A percentile compares a stretch with the other conserved stretches of the same genome.
phyloP scores from a whole-genome alignment of 768 basidiomycete genomes.

The Strobilomyces dryophilus region DNA sequence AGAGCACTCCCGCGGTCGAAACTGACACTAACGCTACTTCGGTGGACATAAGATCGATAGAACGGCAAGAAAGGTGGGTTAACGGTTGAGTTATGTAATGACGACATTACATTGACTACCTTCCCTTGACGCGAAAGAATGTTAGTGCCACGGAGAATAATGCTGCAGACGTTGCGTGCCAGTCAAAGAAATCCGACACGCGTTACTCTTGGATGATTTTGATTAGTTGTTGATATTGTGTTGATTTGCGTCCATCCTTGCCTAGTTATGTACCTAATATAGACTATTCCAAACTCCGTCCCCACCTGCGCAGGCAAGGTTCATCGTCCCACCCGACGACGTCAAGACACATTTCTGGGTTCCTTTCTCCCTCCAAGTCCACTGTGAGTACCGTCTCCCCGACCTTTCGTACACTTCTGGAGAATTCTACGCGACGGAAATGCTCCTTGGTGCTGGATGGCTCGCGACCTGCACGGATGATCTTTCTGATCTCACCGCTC shows the following conservation, averaged over 20 bases:
- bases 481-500: constrained; percentile 20
- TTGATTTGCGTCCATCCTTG: neutral
- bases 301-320: constrained; percentile 10
- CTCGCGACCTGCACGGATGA: constrained; percentile 25
- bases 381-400: constrained; percentile 20
- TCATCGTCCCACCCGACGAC: constrained; percentile 34
- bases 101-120: neutral
- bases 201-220: neutral
- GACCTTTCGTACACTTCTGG: constrained; percentile 1
- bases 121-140: neutral
- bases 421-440: constrained; percentile 1
- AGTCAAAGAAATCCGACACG: constrained; percentile 1
- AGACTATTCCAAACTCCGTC: constrained; percentile 23
- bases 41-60: neutral
- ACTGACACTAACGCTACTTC: neutral
- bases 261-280: constrained; percentile 9
- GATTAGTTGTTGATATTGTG: too few species aligned
- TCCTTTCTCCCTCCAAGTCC: constrained; percentile 15
- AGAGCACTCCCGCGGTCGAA: neutral
- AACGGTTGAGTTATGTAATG: neutral
- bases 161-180: neutral
- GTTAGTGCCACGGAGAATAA: neutral
- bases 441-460: constrained; percentile 33
- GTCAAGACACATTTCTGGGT: constrained; percentile 34
- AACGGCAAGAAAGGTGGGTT: constrained; percentile 13